phyloP scores from a whole-genome alignment of 352 stramenopile genomes.

The Phytophthora chlamydospora region DNA sequence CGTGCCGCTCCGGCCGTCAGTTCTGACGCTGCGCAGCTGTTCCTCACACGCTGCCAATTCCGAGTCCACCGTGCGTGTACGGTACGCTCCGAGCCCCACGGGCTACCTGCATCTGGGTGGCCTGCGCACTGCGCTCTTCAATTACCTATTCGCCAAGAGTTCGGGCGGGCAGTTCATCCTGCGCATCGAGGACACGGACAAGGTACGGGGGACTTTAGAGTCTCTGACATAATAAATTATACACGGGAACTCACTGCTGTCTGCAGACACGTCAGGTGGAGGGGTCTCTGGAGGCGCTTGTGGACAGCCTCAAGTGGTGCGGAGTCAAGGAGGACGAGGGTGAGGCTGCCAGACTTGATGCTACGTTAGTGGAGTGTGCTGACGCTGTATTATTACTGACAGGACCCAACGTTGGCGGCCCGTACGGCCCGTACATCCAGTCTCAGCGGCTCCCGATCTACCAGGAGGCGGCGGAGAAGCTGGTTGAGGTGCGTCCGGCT shows the following conservation, averaged over 20 bases:
- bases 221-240: not conserved
- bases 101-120: conserved; percentile 91
- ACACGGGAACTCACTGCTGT: not conserved
- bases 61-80: conserved; percentile 57
- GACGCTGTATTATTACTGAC: conserved; percentile 2
- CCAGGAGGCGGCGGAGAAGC: conserved; percentile 85
- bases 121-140: conserved; percentile 92
- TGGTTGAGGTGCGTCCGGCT: conserved; percentile 72
- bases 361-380: not conserved
- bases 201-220: conserved; percentile 37
- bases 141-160: conserved; percentile 92
- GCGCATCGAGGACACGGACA: conserved; percentile 94
- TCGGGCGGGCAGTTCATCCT: conserved; percentile 87
- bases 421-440: conserved; percentile 97
- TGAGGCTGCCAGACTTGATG: conserved; percentile 11
- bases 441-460: conserved; percentile 96
- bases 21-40: conserved; percentile 25
- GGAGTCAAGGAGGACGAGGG: conserved; percentile 98
- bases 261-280: conserved; percentile 82
- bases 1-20: conserved; percentile 6
- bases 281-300: conserved; percentile 83
- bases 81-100: conserved; percentile 92
- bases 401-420: conserved; percentile 90
- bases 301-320: conserved; percentile 93
- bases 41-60: conserved; percentile 7